Base-by-base conservation (phyloP, 129 eudicot genomes). In the Pseudognaphalium luteoalbum region DNA sequence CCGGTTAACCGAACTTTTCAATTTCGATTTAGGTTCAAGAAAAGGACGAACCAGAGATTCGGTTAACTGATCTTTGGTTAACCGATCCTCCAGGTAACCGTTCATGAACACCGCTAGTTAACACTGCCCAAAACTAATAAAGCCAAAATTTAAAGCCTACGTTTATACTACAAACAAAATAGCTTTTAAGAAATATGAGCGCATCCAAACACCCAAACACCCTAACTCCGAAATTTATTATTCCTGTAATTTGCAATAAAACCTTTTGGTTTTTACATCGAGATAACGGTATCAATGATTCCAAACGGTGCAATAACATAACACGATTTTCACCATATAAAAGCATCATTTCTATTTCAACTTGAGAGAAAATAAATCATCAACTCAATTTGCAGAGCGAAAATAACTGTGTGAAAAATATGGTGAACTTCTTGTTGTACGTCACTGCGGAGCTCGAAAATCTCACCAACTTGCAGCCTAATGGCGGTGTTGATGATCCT, bases 401-500 rank as follows among this genome's bases (percentile, higher is more conserved):
- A 56, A 56, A 6, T 56, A 16, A 54, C 2, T 10, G 67, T 62
- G 82, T 79, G 81, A 70, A 76, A 81, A 74, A 62, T 29, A 90
- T 90, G 96, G 96, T 90, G 91, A 87, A 88, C 81, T 84, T 57
- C 86, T 44, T 70, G 89, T 34, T 90, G 84, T 78, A 54, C 73
- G 80, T 90, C 83, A 75, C 71, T 15, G 93, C 89, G 2, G 93
- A 90, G 9, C 89, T 88, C 66, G 91, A 90, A 63, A 90, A 90
- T 58, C 83, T 90, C 52, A 84, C 91, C 32, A 70, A 78, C 25
- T 79, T 90, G 75, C 91, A 86, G 82, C 96, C 93, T 63, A 84
- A 72, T 28, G 91, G 81, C 74, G 93, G 93, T 66, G 90, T 89
- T 62, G 89, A 88, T 51, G 89, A 88, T 81, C 91, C 89, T 47